A percentile compares a stretch with the other conserved stretches of the same genome.
These are phyloP conservation scores for Populus ilicifolia DNA, from an alignment of 345 rosid species.

Conservation along the genomic window DNA sequence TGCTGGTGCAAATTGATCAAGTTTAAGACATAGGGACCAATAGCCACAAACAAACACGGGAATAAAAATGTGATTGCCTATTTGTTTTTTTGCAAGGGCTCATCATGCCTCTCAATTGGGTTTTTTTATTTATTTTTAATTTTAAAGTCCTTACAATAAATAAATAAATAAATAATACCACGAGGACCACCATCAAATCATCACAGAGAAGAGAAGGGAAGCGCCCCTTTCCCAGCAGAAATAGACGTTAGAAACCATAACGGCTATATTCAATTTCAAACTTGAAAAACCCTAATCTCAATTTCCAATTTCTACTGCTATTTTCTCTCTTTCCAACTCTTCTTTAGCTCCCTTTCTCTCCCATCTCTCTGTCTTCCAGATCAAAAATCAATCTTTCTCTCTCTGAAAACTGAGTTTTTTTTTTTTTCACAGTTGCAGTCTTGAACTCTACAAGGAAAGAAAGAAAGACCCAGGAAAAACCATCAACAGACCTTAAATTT, in stretches of 20 bases:
- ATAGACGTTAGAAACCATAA: slow-evolving; percentile 22
- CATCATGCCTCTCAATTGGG: too few species aligned
- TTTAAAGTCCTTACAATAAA: too few species aligned
- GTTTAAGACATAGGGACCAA: too few species aligned
- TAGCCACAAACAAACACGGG: not conserved
- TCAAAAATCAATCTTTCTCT: not conserved
- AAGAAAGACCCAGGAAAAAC: not conserved
- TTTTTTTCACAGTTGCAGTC: not conserved
- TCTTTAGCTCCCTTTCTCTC: slow-evolving; percentile 5
- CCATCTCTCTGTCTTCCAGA: too few species aligned
- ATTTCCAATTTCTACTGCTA: not conserved
- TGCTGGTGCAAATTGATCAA: too few species aligned
- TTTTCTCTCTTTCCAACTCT: slow-evolving; percentile 14
- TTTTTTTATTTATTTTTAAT: too few species aligned
- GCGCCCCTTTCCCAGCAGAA: not conserved
- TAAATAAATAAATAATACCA: too few species aligned
- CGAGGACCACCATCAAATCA: not conserved
- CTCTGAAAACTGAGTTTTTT: not conserved
- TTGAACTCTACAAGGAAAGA: not conserved
- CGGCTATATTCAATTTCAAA: slow-evolving; percentile 40
- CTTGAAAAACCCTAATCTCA: slow-evolving; percentile 26
- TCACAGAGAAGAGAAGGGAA: not conserved
- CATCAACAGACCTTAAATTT: not conserved
- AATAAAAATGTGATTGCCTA: not conserved
- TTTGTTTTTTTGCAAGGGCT: too few species aligned